phyloP scores from a whole-genome alignment of 305 asterid species.

The Caryopteris hybrid region DNA sequence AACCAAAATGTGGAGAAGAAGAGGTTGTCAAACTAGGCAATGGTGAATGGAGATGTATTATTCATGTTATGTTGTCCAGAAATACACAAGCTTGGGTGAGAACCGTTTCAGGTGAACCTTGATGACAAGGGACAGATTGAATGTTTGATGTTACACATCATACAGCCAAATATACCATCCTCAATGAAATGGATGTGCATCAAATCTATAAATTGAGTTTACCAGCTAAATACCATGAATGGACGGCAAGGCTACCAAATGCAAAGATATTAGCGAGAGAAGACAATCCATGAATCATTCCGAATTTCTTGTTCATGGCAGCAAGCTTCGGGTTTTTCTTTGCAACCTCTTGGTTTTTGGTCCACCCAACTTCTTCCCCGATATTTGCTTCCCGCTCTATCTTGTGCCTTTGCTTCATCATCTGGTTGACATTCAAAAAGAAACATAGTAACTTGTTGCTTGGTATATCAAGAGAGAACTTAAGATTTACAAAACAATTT shows the following conservation, averaged over 20 bases:
- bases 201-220: slow-evolving; percentile 53
- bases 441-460: background rate
- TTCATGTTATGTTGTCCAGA: slow-evolving; percentile 9
- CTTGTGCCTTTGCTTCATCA: slow-evolving; percentile 98
- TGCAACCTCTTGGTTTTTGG: slow-evolving; percentile 83
- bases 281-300: slow-evolving; percentile 95
- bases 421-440: slow-evolving; percentile 38
- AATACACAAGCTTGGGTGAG: slow-evolving; percentile 16
- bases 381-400: slow-evolving; percentile 77
- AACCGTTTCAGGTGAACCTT: background rate
- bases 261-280: slow-evolving; percentile 87
- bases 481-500: background rate
- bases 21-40: background rate
- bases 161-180: slow-evolving; percentile 6
- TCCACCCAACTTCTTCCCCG: slow-evolving; percentile 96
- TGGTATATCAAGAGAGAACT: background rate
- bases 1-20: background rate
- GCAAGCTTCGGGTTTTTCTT: slow-evolving; percentile 83
- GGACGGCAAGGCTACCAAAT: slow-evolving; percentile 87
- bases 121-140: slow-evolving; percentile 3
- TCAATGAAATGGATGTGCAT: background rate
- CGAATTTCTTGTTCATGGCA: slow-evolving; percentile 94
- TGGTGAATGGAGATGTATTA: slow-evolving; percentile 11
- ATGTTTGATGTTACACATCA: slow-evolving; percentile 18
- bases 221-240: slow-evolving; percentile 93